Base-by-base conservation (phyloP, 192 early-diverging fungal genomes). In the Entomortierella lignicola region DNA sequence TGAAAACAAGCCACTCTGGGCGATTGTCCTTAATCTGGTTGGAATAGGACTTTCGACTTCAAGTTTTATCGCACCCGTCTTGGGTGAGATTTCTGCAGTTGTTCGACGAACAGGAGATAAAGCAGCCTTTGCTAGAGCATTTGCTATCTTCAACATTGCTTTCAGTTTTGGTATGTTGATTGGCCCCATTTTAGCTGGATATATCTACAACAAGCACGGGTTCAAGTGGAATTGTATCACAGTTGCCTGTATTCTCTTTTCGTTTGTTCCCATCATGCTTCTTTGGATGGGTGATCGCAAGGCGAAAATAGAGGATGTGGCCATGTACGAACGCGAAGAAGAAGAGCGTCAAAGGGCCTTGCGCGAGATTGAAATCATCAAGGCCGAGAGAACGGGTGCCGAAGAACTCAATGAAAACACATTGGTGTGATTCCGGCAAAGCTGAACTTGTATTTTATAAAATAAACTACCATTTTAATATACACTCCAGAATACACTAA, bases 141-240 rank as follows among this genome's bases (percentile, higher is more conserved):
- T 92, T 75, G 91, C 91, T 3, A 77, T 94, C 44, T 92, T 89
- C 72, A 94, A 93, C 71, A 90, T 93, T 66, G 85, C 91, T 0
- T 94, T 90, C 55, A 88, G 89, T 32, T 79, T 89, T 54, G 92
- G 93, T n/a, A 91, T 93, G 84, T 85, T 94, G 63, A 65, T 92
- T 37, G 89, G 92, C 2, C 93, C 93, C 12, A 90, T 92, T 15
- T 70, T 89, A 52, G 85, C 88, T 30, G 89, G 91, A 25, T 69
- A 53, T 25, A 61, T 79, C 27, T 79, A 70, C 26, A 15, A 66
- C n/a, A 48, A 54, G 8, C 67, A 70, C n/a, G 75, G 75, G 2
- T 79, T 79, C 63, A 58, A 55, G 12, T 69, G 66, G 75, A 79
- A 79, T 57, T 66, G 63, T 18, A 79, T 79, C 43, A 70, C 55